phyloP scores from a whole-genome alignment of 2,329 filamentous ascomycete genomes.

The Epichloe uncinata region DNA sequence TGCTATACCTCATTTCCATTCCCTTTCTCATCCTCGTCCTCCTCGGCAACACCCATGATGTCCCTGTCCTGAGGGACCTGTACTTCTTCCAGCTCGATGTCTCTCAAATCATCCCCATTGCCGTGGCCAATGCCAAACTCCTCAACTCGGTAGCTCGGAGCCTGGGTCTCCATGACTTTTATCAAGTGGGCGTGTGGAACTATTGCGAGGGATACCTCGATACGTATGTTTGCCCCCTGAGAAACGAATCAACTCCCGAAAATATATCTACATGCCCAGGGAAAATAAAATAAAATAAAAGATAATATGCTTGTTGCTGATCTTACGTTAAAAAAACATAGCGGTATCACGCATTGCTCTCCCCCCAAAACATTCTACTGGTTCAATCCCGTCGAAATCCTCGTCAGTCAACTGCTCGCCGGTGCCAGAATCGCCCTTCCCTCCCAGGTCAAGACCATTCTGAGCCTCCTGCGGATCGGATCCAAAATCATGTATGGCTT shows the following conservation, averaged over 20 bases:
- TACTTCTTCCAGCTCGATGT: constrained; percentile 82
- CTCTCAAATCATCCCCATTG: constrained; percentile 63
- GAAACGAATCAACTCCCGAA: too few relatives aligned
- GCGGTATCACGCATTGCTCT: constrained; percentile 63
- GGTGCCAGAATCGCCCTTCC: constrained; percentile 77
- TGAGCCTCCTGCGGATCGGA: constrained; percentile 59
- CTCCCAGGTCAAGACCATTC: constrained; percentile 55
- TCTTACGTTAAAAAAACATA: constrained; percentile 9
- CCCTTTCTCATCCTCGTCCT: constrained; percentile 70
- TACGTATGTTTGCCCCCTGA: constrained; percentile 28
- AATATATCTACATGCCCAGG: too few relatives aligned
- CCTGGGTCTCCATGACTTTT: constrained; percentile 85
- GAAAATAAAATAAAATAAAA: too few relatives aligned
- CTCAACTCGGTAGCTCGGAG: constrained; percentile 81
- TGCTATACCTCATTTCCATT: constrained; percentile 60
- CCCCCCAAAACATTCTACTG: constrained; percentile 61
- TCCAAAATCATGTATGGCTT: constrained; percentile 83
- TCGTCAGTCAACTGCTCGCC: constrained; percentile 65
- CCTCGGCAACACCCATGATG: constrained; percentile 58
- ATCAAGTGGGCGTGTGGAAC: constrained; percentile 82
- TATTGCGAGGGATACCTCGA: constrained; percentile 78
- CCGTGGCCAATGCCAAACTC: constrained; percentile 56
- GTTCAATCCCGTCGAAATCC: constrained; percentile 80
- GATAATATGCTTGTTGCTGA: too few relatives aligned
- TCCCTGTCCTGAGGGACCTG: constrained; percentile 49